These are phyloP conservation scores for Drechslerella dactyloides DNA, from an alignment of 2,329 filamentous ascomycete species.

Conservation along the genomic window DNA sequence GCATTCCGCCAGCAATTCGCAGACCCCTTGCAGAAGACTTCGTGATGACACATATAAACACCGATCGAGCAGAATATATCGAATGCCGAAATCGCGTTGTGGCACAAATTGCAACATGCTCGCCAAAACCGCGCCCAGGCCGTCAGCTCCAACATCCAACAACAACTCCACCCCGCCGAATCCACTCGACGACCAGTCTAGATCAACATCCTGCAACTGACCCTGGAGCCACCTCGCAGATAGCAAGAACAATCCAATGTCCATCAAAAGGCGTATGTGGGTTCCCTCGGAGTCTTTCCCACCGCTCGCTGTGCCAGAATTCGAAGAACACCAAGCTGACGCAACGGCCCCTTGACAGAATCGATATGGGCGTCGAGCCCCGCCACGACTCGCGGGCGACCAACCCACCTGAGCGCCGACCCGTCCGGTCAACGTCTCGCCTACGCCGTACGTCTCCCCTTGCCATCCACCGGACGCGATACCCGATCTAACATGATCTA, in stretches of 20 bases:
- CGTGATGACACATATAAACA: not conserved
- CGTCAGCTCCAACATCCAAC: constrained; percentile 14
- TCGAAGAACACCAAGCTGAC: constrained; percentile 10
- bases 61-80: too few relatives aligned
- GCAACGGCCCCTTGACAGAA: constrained; percentile 60
- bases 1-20: too few relatives aligned
- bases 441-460: constrained; percentile 73
- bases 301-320: not conserved
- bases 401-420: constrained; percentile 86
- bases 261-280: constrained; percentile 48
- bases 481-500: constrained; percentile 14
- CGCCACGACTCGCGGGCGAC: constrained; percentile 80
- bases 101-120: constrained; percentile 30
- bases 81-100: constrained; percentile 20
- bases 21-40: not conserved
- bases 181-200: constrained; percentile 3
- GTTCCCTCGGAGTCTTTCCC: not conserved
- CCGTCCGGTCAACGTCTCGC: constrained; percentile 88
- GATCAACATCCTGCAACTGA: not conserved
- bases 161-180: constrained; percentile 21
- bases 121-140: not conserved
- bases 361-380: constrained; percentile 85
- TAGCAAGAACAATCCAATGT: constrained; percentile 18
- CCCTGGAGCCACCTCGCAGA: constrained; percentile 5
- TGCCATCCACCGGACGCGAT: not conserved